Evolutionary conservation across 345 rosid genomes (phyloP).

Genomic region (Raphanus sativus): DNA sequence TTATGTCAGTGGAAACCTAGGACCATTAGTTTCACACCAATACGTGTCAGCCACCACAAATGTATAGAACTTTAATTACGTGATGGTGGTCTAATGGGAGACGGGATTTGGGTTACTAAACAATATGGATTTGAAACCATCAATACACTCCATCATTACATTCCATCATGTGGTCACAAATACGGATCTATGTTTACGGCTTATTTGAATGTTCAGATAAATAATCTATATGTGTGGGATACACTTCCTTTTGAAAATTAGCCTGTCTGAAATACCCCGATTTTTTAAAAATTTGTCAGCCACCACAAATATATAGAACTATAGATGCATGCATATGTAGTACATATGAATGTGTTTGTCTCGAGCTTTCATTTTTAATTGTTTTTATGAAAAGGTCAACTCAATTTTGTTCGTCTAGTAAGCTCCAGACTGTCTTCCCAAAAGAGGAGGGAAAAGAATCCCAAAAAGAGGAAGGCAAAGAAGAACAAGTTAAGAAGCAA

Average conservation of each 20-base stretch:
- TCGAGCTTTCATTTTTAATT: conserved; percentile 5
- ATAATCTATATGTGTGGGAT: too few relatives aligned
- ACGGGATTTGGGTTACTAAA: too few relatives aligned
- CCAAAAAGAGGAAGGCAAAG: neutral
- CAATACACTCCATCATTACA: too few relatives aligned
- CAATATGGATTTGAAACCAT: too few relatives aligned
- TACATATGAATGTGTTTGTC: neutral
- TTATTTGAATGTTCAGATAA: too few relatives aligned
- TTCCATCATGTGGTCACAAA: too few relatives aligned
- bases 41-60: neutral
- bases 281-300: neutral
- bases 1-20: neutral
- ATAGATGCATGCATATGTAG: neutral
- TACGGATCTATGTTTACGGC: too few relatives aligned
- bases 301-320: neutral
- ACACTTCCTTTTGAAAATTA: too few relatives aligned
- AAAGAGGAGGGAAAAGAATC: neutral
- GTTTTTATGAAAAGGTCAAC: conserved; percentile 1
- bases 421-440: neutral
- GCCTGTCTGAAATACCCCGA: too few relatives aligned
- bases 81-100: too few relatives aligned
- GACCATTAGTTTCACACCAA: too few relatives aligned
- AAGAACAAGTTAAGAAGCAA: conserved; percentile 10
- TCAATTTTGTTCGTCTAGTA: conserved; percentile 8
- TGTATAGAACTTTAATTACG: neutral